phyloP scores from a whole-genome alignment of 805 yeast species.

The Lipomyces mesembrius region DNA sequence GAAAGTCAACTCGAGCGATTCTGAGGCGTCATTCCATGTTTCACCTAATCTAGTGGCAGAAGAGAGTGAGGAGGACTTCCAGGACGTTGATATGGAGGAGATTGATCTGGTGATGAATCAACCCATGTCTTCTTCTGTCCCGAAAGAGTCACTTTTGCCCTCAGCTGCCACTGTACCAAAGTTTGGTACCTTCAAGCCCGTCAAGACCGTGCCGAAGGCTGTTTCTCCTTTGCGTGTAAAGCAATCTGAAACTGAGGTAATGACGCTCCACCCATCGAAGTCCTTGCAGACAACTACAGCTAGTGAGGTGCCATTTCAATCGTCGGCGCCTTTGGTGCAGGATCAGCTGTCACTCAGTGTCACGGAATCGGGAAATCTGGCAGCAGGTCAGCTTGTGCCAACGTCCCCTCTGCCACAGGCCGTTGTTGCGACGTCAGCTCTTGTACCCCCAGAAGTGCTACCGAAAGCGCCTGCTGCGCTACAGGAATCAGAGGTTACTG shows the following conservation, averaged over 20 bases:
- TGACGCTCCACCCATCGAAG: neutral
- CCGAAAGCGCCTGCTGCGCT: neutral
- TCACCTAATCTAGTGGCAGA: neutral
- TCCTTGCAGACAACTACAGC: neutral
- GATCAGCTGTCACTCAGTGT: no score
- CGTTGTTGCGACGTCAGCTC: neutral
- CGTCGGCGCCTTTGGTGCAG: no score
- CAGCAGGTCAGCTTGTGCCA: neutral
- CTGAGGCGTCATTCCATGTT: neutral
- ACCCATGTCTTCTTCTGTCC: neutral
- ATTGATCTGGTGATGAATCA: neutral
- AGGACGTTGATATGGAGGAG: constrained; percentile 5
- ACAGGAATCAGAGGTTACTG: neutral
- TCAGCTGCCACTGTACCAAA: neutral
- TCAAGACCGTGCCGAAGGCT: neutral
- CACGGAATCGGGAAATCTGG: neutral
- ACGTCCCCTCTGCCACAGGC: neutral
- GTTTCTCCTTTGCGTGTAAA: neutral
- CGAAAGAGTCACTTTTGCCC: neutral
- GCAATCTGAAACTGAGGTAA: neutral
- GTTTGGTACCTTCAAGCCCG: neutral
- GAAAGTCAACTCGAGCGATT: constrained; percentile 2
- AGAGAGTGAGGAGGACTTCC: neutral
- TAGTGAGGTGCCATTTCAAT: neutral
- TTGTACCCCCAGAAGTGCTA: neutral